Base-by-base conservation (phyloP, 805 yeast species). In the Limtongozyma cylindracea region DNA sequence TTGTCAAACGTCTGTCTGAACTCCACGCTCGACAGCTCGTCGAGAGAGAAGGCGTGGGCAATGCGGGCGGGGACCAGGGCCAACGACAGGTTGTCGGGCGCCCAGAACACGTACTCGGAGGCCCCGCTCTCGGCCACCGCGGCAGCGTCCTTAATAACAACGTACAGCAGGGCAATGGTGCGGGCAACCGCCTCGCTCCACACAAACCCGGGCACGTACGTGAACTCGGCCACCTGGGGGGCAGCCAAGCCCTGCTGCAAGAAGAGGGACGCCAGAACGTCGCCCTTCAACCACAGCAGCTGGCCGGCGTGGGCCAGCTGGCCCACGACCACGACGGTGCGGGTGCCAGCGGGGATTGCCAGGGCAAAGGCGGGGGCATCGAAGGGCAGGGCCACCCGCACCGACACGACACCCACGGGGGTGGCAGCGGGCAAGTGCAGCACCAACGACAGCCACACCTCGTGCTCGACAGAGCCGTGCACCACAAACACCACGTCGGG, bases 381-480 rank as follows among this genome's bases (percentile, higher is more conserved):
- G 45, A 80, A 78, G 8, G 94, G 94, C 23, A 69, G 47, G 24
- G 91, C 84, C 20, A 76, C 62, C 45, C 93, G 62, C 22, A 68
- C 60, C 24, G 69, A 57, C 25, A 82, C 43, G 22, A 70, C 61
- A 30, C 80, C 91, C 23, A 63, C 56, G 6, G 23, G 24, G n/a
- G 30, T 23, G n/a, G 50, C 43, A 10, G 39, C 29, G 22, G 43
- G 40, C 11, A 43, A 39, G 11, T 38, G 37, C 16, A 38, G 30
- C 21, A 68, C 47, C 14, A 57, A 51, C 13, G 47, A 42, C 21
- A 58, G 33, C 19, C 74, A 53, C 25, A 62, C 45, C 24, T 63
- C 50, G 10, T 71, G 48, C 39, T 72, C 80, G 19, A 57, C 44
- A 19, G 88, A 54, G 12, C 93, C 91, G 31, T 72, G 66, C n/a